Conservation (phyloP, 23 red algal species). For the Gracilaria vermiculophylla region DNA sequence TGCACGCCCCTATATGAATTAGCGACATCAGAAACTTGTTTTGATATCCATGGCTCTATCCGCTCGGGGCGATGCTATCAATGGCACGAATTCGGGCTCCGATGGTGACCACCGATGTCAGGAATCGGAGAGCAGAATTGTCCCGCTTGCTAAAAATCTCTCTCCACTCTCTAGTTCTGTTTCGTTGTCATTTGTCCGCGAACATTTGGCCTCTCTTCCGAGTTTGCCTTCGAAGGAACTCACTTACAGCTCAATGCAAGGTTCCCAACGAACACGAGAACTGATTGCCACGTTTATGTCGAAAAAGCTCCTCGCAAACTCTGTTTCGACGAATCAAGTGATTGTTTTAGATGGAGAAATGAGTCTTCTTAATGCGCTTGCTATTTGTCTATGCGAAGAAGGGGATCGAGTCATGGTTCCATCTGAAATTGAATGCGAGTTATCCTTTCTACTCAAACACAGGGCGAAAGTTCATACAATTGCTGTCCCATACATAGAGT, state of each 20-base stretch:
- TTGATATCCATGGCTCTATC: background rate
- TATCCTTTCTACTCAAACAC: background rate
- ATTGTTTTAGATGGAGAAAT: conserved; percentile 49
- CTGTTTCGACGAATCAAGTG: conserved; percentile 33
- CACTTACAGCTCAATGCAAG: conserved; percentile 1
- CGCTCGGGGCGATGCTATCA: background rate
- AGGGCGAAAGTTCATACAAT: background rate
- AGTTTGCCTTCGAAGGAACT: conserved; percentile 39
- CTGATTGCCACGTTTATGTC: conserved; percentile 52
- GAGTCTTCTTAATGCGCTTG: conserved; percentile 63
- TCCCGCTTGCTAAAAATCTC: background rate
- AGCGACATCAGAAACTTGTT: background rate
- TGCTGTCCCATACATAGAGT: background rate
- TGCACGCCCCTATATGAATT: background rate
- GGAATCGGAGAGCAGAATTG: background rate
- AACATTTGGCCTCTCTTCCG: background rate
- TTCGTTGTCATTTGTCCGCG: background rate
- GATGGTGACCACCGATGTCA: background rate
- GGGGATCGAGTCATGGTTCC: conserved; percentile 75
- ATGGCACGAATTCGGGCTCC: background rate
- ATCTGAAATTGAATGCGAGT: conserved; percentile 48
- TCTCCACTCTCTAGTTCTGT: background rate
- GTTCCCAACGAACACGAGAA: conserved; percentile 13
- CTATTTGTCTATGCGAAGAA: conserved; percentile 61
- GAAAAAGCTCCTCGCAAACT: conserved; percentile 10